phyloP scores from a whole-genome alignment of 2,329 filamentous ascomycete species.

The Xylaria digitata region DNA sequence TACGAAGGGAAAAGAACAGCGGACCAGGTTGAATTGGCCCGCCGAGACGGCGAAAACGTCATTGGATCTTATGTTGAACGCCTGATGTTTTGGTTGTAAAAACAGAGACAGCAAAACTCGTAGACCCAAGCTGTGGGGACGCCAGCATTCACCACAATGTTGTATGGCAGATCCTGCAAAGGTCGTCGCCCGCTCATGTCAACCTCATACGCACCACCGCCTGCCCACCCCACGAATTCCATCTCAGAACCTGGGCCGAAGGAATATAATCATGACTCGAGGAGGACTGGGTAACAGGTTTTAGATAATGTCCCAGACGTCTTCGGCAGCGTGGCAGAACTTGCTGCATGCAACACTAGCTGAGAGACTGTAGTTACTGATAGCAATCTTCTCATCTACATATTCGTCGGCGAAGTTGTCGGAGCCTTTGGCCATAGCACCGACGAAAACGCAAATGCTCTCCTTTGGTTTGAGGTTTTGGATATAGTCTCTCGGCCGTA shows the following conservation, averaged over 20 bases:
- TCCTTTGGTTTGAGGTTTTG: slow-evolving; percentile 81
- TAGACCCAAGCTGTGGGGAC: slow-evolving; percentile 69
- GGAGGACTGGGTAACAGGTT: neutral
- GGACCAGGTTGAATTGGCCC: slow-evolving; percentile 75
- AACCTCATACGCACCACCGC: slow-evolving; percentile 49
- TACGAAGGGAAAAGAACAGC: slow-evolving; percentile 50
- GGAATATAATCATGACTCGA: slow-evolving; percentile 4
- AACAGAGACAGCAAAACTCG: slow-evolving; percentile 79
- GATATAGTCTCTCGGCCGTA: slow-evolving; percentile 90
- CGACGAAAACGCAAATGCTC: slow-evolving; percentile 97
- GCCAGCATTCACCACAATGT: slow-evolving; percentile 71
- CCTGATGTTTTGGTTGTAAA: slow-evolving; percentile 87
- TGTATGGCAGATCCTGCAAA: slow-evolving; percentile 71
- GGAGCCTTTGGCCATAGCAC: slow-evolving; percentile 96
- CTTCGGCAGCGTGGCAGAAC: slow-evolving; percentile 98
- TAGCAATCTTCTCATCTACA: slow-evolving; percentile 97
- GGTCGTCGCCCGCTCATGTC: slow-evolving; percentile 47
- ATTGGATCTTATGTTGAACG: slow-evolving; percentile 82
- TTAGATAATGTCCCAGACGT: slow-evolving; percentile 91
- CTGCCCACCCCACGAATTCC: slow-evolving; percentile 40
- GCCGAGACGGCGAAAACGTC: slow-evolving; percentile 69
- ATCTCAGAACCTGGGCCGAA: slow-evolving; percentile 16
- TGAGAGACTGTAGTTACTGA: slow-evolving; percentile 97
- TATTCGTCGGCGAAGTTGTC: slow-evolving; percentile 95
- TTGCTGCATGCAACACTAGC: slow-evolving; percentile 99